phyloP scores from a whole-genome alignment of 257 asterid genomes.

The Fraxinus quadrangulata region DNA sequence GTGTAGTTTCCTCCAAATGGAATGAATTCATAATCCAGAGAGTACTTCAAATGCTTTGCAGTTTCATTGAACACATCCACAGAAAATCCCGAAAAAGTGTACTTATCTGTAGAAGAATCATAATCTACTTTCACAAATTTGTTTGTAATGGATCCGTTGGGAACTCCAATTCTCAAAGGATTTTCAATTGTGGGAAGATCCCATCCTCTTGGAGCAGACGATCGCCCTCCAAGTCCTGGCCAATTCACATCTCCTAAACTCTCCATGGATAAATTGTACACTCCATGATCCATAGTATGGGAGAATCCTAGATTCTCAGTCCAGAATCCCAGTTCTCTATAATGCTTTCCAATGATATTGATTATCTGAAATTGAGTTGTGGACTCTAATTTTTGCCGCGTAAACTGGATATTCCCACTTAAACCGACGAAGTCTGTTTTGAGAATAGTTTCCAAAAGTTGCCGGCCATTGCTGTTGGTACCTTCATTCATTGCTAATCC shows the following conservation, averaged over 20 bases:
- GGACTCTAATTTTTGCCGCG: slow-evolving; percentile 25
- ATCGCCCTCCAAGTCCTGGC: slow-evolving; percentile 46
- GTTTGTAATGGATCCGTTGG: slow-evolving; percentile 21
- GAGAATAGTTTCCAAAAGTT: slow-evolving; percentile 15
- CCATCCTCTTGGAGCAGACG: slow-evolving; percentile 42
- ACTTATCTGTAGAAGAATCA: slow-evolving; percentile 2
- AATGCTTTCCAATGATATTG: slow-evolving; percentile 40
- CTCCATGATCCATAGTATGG: not conserved
- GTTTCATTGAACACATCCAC: slow-evolving; percentile 34
- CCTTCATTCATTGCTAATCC: slow-evolving; percentile 31
- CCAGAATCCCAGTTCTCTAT: slow-evolving; percentile 42
- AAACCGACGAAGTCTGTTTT: slow-evolving; percentile 21
- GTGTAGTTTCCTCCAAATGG: slow-evolving; percentile 28
- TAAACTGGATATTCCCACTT: slow-evolving; percentile 32
- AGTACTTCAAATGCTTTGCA: slow-evolving; percentile 19
- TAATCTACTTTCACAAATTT: slow-evolving; percentile 35
- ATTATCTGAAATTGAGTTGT: slow-evolving; percentile 28
- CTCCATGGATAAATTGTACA: slow-evolving; percentile 28
- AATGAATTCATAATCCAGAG: slow-evolving; percentile 18
- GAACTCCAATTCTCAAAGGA: slow-evolving; percentile 41
- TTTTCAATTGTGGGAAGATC: slow-evolving; percentile 26
- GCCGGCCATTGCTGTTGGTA: not conserved
- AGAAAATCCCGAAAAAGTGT: slow-evolving; percentile 35
- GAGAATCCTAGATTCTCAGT: slow-evolving; percentile 34
- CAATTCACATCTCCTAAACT: slow-evolving; percentile 32